phyloP scores from a whole-genome alignment of 768 basidiomycete species.

The Amanita pseudoporphyria region DNA sequence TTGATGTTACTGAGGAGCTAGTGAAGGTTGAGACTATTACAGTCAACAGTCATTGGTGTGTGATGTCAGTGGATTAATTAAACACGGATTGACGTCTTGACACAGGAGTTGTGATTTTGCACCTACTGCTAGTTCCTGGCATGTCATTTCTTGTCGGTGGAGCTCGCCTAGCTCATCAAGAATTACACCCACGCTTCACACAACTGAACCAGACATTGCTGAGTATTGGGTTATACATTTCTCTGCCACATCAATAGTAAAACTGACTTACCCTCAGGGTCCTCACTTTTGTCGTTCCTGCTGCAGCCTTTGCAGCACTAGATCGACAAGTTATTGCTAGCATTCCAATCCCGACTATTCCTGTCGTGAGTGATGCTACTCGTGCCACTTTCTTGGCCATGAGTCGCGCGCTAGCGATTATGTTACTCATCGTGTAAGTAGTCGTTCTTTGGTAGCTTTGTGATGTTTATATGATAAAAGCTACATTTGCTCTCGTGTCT shows the following conservation, averaged over 20 bases:
- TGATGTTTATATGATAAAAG: conserved; percentile 19
- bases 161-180: conserved; percentile 55
- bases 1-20: neutral
- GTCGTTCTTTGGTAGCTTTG: neutral
- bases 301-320: conserved; percentile 58
- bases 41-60: conserved; percentile 61
- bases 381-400: conserved; percentile 44
- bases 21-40: conserved; percentile 47
- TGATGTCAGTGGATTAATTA: neutral
- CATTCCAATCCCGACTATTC: conserved; percentile 4
- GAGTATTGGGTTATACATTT: conserved; percentile 46
- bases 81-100: neutral
- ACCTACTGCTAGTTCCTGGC: conserved; percentile 63
- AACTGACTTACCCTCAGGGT: conserved; percentile 31
- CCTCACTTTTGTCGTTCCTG: conserved; percentile 51
- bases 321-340: conserved; percentile 21
- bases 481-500: conserved; percentile 60
- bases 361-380: conserved; percentile 31
- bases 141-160: conserved; percentile 65
- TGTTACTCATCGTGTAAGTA: conserved; percentile 51
- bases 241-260: neutral
- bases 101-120: conserved; percentile 61
- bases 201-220: conserved; percentile 64
- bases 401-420: conserved; percentile 55
- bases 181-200: conserved; percentile 54